Conservation (phyloP, 106 monocot species). For the Agapanthus africanus region DNA sequence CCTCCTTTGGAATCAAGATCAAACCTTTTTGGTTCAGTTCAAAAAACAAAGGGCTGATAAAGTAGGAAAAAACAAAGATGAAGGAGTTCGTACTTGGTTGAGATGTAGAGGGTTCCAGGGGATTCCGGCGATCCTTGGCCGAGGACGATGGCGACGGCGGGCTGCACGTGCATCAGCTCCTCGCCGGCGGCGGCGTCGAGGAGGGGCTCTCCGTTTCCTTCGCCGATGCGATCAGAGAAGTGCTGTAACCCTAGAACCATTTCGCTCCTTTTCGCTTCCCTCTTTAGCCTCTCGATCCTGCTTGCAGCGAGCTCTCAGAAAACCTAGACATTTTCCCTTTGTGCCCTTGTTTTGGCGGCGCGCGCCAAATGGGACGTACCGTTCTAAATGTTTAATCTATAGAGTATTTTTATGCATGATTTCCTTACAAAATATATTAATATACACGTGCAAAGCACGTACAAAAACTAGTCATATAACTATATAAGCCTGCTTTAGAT, state of each 20-base stretch:
- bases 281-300: too few relatives aligned
- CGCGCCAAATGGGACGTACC: too few relatives aligned
- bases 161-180: constrained; percentile 62
- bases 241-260: constrained; percentile 53
- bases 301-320: too few relatives aligned
- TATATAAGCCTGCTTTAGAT: too few relatives aligned
- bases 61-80: not conserved
- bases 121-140: constrained; percentile 32
- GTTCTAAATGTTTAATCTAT: too few relatives aligned
- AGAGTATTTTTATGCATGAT: too few relatives aligned
- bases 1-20: constrained; percentile 38
- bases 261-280: too few relatives aligned
- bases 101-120: constrained; percentile 67
- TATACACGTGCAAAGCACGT: too few relatives aligned
- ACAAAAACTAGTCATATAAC: too few relatives aligned
- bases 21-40: not conserved
- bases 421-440: too few relatives aligned
- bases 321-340: too few relatives aligned
- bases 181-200: constrained; percentile 50
- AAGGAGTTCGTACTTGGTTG: constrained; percentile 34
- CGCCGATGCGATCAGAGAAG: constrained; percentile 36
- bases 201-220: constrained; percentile 30
- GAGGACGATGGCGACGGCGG: constrained; percentile 46
- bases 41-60: not conserved
- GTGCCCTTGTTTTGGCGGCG: too few relatives aligned